phyloP scores from a whole-genome alignment of 2,329 filamentous ascomycete species.

The Stemphylium beticola region DNA sequence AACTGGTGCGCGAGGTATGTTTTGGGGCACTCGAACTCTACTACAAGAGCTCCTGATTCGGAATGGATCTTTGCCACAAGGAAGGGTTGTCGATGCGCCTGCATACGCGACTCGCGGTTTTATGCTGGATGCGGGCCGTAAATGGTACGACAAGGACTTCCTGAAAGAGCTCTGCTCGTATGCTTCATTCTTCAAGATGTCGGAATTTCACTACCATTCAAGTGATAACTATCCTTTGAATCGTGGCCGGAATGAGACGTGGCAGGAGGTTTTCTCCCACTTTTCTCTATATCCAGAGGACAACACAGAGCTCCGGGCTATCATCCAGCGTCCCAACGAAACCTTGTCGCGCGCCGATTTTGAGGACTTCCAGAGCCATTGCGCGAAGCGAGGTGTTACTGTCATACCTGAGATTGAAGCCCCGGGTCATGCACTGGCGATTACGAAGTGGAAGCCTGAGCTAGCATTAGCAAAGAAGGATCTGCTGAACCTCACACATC shows the following conservation, averaged over 20 bases:
- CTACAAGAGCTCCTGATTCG: constrained; percentile 52
- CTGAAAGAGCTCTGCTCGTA: constrained; percentile 55
- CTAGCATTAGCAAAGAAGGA: constrained; percentile 46
- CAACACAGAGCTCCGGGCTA: constrained; percentile 40
- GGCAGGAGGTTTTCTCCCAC: constrained; percentile 55
- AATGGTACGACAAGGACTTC: constrained; percentile 53
- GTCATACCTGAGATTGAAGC: constrained; percentile 49
- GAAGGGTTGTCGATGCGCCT: constrained; percentile 48
- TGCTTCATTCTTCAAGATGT: constrained; percentile 57
- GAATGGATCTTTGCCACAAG: constrained; percentile 39
- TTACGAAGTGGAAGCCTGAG: constrained; percentile 50
- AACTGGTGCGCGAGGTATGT: constrained; percentile 54
- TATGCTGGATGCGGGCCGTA: constrained; percentile 54
- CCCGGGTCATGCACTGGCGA: constrained; percentile 46
- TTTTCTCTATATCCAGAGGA: constrained; percentile 51
- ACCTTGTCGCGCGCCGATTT: constrained; percentile 44
- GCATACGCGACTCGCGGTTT: constrained; percentile 55
- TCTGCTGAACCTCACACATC: constrained; percentile 46
- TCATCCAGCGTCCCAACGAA: constrained; percentile 46
- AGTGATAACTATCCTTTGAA: constrained; percentile 59
- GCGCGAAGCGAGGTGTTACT: constrained; percentile 45
- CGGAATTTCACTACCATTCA: constrained; percentile 58
- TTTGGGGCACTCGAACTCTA: constrained; percentile 57
- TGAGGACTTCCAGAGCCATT: constrained; percentile 44
- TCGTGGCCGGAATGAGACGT: constrained; percentile 55